Base-by-base conservation (phyloP, 1,284 basidiomycete species). In the Moesziomyces sp. region DNA sequence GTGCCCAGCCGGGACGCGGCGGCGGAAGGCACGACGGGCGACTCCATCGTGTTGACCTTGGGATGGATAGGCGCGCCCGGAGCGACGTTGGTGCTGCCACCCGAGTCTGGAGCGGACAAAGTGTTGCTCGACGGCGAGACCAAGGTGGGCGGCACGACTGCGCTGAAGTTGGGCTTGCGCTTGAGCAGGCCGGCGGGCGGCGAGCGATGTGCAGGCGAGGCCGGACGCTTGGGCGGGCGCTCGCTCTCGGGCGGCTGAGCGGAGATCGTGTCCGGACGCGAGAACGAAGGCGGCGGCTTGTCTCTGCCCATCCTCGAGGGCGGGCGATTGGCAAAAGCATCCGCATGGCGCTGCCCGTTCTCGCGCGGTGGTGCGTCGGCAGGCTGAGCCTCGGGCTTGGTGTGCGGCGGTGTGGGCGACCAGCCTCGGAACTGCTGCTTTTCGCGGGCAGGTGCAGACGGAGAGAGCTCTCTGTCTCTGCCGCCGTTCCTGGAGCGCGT, bases 101-200 rank as follows among this genome's bases (percentile, higher is more conserved):
- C 35, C 30, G 14, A 35, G 18, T 42, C 51, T 10, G 51, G 47
- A 42, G 26, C 30, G 18, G 35, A 24, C 3, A 28, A 16, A 21
- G 34, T 26, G 19, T 42, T 48, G 34, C 28, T 42, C 10, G 58
- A 19, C 14, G 58, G 46, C 21, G 42, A 35, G 23, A 61, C 18
- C 16, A 40, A 7, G 16, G 55, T 42, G 14, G 71, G 71, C 21
- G 61, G 60, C 3, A 65, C 55, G 5, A 74, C 56, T 2, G 65
- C 62, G 26, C 23, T 47, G 52, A 74, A 69, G 47, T 74, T 69
- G 55, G 66, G 28, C 50, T 74, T 74, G 42, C 71, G 65, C 46
- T 66, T 74, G 47, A 74, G 62, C 40, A 74, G 24, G 13, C 66
- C 71, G 23, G 71, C 58, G 1, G 71, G 71, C 0, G 71, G 71